phyloP scores from a whole-genome alignment of 306 rosid species.

The Glycine tomentella region DNA sequence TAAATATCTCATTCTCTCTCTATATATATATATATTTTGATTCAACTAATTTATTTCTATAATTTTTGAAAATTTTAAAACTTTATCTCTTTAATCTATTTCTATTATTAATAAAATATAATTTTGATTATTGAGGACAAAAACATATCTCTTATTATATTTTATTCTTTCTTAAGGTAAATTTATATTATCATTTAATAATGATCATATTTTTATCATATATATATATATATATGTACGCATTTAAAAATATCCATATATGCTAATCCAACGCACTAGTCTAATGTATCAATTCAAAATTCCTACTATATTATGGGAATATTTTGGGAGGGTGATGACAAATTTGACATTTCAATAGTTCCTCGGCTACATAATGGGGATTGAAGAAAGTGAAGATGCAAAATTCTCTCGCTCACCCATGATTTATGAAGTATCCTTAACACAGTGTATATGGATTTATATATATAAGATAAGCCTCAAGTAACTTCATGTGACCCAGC shows the following conservation, averaged over 20 bases:
- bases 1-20: too few relatives aligned
- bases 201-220: neutral
- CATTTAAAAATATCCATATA: neutral
- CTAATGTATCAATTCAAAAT: neutral
- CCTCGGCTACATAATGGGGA: neutral
- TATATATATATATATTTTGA: too few relatives aligned
- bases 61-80: too few relatives aligned
- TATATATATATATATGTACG: neutral
- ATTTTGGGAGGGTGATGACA: neutral
- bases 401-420: neutral
- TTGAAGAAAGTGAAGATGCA: neutral
- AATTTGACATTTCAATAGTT: neutral
- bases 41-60: too few relatives aligned
- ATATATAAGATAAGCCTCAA: neutral
- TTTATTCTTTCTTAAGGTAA: too few relatives aligned
- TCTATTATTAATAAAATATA: too few relatives aligned
- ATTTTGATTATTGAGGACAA: too few relatives aligned
- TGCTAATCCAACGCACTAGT: neutral
- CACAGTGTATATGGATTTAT: neutral
- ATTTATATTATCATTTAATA: too few relatives aligned
- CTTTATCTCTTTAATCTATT: too few relatives aligned
- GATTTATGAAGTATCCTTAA: neutral
- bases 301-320: neutral
- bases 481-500: neutral
- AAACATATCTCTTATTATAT: too few relatives aligned